A percentile compares a stretch with the other conserved stretches of the same genome.
Conservation (phyloP, 768 basidiomycete genomes). For the Amanita subjunquillea region DNA sequence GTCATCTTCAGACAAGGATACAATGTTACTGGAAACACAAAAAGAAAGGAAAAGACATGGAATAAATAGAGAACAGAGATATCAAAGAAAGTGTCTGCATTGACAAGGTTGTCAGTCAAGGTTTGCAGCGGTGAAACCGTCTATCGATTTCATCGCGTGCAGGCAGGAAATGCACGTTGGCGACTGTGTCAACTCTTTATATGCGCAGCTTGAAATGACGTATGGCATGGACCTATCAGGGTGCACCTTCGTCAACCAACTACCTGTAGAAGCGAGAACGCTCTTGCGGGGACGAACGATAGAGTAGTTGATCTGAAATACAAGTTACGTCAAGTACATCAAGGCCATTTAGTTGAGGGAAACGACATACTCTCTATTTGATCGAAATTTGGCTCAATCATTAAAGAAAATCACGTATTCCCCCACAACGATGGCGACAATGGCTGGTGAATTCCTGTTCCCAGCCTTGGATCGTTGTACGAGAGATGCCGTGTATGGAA, state of each 20-base stretch:
- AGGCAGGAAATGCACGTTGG: neutral
- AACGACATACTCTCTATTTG: neutral
- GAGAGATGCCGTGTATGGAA: constrained; percentile 4
- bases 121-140: neutral
- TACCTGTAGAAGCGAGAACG: neutral
- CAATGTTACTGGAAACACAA: neutral
- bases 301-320: neutral
- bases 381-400: neutral
- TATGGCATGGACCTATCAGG: neutral
- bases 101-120: neutral
- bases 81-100: neutral
- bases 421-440: constrained; percentile 3
- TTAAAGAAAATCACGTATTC: constrained; percentile 1
- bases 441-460: neutral
- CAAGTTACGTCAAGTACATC: neutral
- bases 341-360: neutral
- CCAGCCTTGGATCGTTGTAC: constrained; percentile 3
- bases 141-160: neutral
- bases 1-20: neutral
- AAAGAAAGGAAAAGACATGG: neutral
- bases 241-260: neutral
- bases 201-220: neutral
- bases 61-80: neutral
- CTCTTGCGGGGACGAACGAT: neutral
- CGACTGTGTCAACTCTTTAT: neutral